Conservation (phyloP, 1,284 basidiomycete genomes). For the Schizophyllum amplum region DNA sequence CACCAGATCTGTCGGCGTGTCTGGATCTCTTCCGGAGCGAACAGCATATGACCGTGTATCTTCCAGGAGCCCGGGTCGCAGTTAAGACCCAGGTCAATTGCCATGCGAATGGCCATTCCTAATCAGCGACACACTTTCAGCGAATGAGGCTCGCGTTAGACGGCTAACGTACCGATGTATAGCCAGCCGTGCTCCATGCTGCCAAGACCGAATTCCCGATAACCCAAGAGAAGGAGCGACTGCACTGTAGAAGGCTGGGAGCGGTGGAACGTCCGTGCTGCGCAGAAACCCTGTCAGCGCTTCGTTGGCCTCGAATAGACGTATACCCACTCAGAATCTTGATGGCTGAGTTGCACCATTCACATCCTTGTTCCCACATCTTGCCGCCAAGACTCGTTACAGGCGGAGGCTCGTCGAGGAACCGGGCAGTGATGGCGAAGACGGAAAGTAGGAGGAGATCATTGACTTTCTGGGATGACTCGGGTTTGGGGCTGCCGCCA, state of each 20-base stretch:
- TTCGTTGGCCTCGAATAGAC: background rate
- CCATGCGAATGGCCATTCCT: constrained; percentile 77
- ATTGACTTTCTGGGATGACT: constrained; percentile 55
- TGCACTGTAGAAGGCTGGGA: constrained; percentile 67
- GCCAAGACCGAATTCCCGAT: constrained; percentile 79
- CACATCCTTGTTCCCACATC: constrained; percentile 67
- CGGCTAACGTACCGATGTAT: constrained; percentile 52
- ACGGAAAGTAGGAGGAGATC: constrained; percentile 69
- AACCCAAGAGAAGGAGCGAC: constrained; percentile 69
- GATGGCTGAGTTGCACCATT: constrained; percentile 62
- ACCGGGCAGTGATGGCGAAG: constrained; percentile 72
- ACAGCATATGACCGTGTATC: constrained; percentile 54
- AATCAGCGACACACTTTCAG: constrained; percentile 7
- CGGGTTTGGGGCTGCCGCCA: constrained; percentile 28
- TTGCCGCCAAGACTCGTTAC: constrained; percentile 36
- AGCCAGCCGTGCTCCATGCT: constrained; percentile 77
- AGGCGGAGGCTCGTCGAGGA: constrained; percentile 42
- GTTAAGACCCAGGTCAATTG: constrained; percentile 77
- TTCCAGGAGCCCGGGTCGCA: constrained; percentile 75
- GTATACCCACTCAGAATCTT: constrained; percentile 49
- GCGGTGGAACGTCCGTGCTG: constrained; percentile 60
- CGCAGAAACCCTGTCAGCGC: background rate
- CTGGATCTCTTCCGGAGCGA: constrained; percentile 68
- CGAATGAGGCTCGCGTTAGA: background rate
- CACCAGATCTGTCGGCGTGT: constrained; percentile 79